Base-by-base conservation (phyloP, 805 yeast genomes). In the Kluyveromyces nonfermentans region DNA sequence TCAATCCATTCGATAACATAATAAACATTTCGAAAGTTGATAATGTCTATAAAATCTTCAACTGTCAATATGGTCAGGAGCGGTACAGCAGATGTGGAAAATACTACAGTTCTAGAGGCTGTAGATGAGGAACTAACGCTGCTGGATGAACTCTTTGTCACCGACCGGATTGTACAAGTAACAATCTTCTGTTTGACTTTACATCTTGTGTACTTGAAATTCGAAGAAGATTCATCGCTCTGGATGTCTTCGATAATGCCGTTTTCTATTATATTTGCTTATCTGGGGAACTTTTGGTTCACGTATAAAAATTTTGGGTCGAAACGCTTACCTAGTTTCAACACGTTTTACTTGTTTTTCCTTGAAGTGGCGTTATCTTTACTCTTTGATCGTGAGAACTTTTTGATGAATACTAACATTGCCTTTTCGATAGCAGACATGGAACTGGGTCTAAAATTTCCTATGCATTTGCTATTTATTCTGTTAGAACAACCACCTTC, bases 311-410 rank as follows among this genome's bases (percentile, higher is more conserved):
- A 16, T 8, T n/a, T 16, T 16, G n/a, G 10, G 15, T 14, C n/a
- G 19, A n/a, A 40, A 33, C 7, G 41, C 12, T 22, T 61, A 19
- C 67, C 67, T 1, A 53, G 55, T 12, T 68, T 65, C 57, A 66
- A 67, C 41, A 51, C 60, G 2, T 34, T 65, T 3, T 67, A 67
- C 45, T 33, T 63, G 33, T 43, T 64, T 4, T 65, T 57, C 46
- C 35, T 68, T 17, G 68, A 71, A 2, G 47, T 60, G 8, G 50
- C 60, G 52, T 25, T 64, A 7, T 52, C 64, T 3, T 48, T 62
- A 14, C 49, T 57, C 9, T 60, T 56, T 38, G 52, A 55, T 36
- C 51, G 49, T 19, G 48, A 55, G 6, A 37, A 57, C 7, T 37
- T 63, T 34, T 42, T 58, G 1, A 51, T 55, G 30, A 68, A 67